Conservation (phyloP, 306 rosid genomes). For the Echinosophora koreensis region DNA sequence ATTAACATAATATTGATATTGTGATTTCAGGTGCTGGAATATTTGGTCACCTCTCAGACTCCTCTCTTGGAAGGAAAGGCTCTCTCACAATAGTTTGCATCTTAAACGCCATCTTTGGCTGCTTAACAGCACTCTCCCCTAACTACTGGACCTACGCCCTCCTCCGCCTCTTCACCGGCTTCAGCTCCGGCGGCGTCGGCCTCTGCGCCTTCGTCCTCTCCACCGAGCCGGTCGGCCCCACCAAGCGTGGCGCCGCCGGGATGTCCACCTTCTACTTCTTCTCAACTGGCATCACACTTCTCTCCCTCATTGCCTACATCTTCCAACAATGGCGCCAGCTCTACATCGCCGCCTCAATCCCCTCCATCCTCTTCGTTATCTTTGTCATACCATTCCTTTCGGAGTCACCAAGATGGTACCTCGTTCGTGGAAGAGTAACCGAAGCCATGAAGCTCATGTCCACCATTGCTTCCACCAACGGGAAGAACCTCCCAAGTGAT, state of each 20-base stretch:
- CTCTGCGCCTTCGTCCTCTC: slow-evolving; percentile 87
- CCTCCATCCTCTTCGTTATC: slow-evolving; percentile 72
- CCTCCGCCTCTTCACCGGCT: slow-evolving; percentile 87
- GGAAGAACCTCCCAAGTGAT: slow-evolving; percentile 63
- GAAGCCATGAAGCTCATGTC: slow-evolving; percentile 80
- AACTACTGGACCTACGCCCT: slow-evolving; percentile 61
- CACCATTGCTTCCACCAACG: slow-evolving; percentile 66
- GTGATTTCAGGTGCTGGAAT: slow-evolving; percentile 81
- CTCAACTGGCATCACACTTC: slow-evolving; percentile 78
- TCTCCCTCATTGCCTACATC: slow-evolving; percentile 69
- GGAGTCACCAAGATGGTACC: slow-evolving; percentile 97
- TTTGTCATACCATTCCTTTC: slow-evolving; percentile 72
- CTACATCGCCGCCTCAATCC: slow-evolving; percentile 75
- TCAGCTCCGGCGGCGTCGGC: slow-evolving; percentile 88
- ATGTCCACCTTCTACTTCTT: slow-evolving; percentile 98
- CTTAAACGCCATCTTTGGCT: slow-evolving; percentile 74
- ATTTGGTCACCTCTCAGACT: slow-evolving; percentile 93
- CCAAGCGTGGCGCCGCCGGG: slow-evolving; percentile 72
- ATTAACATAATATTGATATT: background rate
- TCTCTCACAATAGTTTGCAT: slow-evolving; percentile 77
- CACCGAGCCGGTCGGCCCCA: slow-evolving; percentile 81
- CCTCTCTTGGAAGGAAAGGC: slow-evolving; percentile 85
- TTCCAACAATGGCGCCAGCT: slow-evolving; percentile 79
- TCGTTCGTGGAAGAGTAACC: slow-evolving; percentile 64
- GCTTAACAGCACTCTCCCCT: slow-evolving; percentile 75